Base-by-base conservation (phyloP, 1,284 basidiomycete genomes). In the Cerrena zonata region DNA sequence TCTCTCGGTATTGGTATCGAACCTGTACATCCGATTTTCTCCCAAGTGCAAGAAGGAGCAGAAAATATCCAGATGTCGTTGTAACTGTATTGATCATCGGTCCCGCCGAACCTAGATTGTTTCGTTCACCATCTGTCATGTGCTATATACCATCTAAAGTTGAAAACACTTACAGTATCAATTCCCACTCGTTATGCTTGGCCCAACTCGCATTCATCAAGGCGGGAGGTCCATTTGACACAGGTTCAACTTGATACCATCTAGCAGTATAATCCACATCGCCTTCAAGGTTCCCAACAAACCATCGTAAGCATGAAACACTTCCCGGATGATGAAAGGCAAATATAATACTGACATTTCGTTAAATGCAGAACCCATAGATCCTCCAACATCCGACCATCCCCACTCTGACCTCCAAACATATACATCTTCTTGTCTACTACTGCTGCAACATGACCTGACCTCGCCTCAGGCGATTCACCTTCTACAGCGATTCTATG, bases 11-110 rank as follows among this genome's bases (percentile, higher is more conserved):
- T 84, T 22, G 94, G 93, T 52, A 95, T 94, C 65, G 88, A 95
- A 2, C 93, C 93, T 53, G 94, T 94, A 67, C 92, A 95, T 25
- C 86, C 82, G 47, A 96, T 74, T 66, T 96, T 91, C 19, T 83
- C 77, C 93, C 94, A 96, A 48, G 69, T 77, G 49, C 77, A 76
- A 0, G 89, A 84, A 25, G 76, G 75, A 41, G 91, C 73, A 66
- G 94, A 90, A 66, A 89, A 94, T 19, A 83, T 78, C 93, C 93
- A 97, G 3, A 91, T 94, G 65, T 97, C 94, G 67, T 95, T 95
- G 72, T 96, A 96, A 68, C 95, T 93, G 69, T 89, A 96, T 65
- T 89, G 84, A 11, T 91, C 91, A 61, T 96, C 94, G 7, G 94
- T 96, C 49, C 93, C 93, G 43, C 93, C 93, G 61, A 96, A 95